phyloP scores from a whole-genome alignment of 2,329 filamentous ascomycete genomes.

The Diaporthe sp. region DNA sequence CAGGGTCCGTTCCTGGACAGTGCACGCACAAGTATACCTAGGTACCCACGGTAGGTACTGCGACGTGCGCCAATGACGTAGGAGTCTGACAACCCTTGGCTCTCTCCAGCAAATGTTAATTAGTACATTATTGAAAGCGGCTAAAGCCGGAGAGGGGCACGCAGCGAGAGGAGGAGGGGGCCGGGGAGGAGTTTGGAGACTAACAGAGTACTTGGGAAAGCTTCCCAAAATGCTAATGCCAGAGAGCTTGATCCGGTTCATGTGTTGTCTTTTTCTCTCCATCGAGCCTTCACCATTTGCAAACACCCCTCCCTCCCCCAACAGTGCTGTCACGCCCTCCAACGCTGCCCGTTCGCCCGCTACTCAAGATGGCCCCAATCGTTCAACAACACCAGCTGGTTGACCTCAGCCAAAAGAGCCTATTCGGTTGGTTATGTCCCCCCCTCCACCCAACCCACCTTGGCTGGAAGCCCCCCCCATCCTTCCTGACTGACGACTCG shows the following conservation, averaged over 20 bases:
- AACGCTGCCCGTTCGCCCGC: too few relatives aligned
- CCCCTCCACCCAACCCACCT: slow-evolving; percentile 7
- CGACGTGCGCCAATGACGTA: slow-evolving; percentile 17
- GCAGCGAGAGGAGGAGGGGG: not conserved
- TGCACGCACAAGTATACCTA: not conserved
- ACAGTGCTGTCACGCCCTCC: not conserved
- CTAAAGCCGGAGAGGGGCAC: not conserved
- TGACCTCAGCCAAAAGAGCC: slow-evolving; percentile 76
- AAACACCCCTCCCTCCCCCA: not conserved
- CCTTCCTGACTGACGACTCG: slow-evolving; percentile 44
- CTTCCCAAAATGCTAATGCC: not conserved
- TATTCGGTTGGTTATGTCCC: slow-evolving; percentile 69
- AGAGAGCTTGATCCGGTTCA: not conserved
- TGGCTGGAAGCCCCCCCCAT: not conserved
- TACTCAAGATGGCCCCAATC: slow-evolving; percentile 39
- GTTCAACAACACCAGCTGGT: slow-evolving; percentile 58
- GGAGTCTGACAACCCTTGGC: not conserved
- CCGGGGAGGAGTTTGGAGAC: not conserved
- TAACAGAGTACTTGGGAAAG: not conserved
- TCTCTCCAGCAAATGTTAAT: not conserved
- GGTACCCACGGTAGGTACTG: too few relatives aligned
- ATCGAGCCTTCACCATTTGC: not conserved
- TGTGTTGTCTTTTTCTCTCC: not conserved
- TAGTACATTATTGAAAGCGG: not conserved
- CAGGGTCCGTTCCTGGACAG: not conserved